phyloP scores from a whole-genome alignment of 208 protist species.

The Leishmania guyanensis region DNA sequence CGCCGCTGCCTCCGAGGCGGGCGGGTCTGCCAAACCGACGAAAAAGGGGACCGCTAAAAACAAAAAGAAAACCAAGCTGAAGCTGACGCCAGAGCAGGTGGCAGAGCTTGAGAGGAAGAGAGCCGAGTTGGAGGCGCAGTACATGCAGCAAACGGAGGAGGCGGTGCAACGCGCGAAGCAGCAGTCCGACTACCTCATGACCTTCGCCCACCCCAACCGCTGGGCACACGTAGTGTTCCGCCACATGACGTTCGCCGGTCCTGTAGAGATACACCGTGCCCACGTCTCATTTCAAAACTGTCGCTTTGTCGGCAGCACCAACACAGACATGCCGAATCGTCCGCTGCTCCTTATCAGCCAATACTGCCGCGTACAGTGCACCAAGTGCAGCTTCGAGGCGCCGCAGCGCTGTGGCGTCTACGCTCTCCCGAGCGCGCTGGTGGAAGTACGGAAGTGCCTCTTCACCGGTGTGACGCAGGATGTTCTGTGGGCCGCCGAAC shows the following conservation, averaged over 20 bases:
- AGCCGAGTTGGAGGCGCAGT: constrained; percentile 59
- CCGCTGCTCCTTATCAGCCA: constrained; percentile 78
- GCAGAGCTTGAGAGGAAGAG: constrained; percentile 67
- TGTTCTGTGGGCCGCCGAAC: constrained; percentile 6
- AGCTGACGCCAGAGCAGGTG: constrained; percentile 64
- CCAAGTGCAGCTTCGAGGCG: constrained; percentile 77
- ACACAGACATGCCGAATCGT: constrained; percentile 3
- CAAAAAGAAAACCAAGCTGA: constrained; percentile 52
- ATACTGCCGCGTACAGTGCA: constrained; percentile 76
- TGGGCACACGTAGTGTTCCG: constrained; percentile 71
- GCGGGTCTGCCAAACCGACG: constrained; percentile 21
- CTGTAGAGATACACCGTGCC: constrained; percentile 68
- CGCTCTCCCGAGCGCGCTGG: constrained; percentile 55
- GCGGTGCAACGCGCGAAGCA: constrained; percentile 57
- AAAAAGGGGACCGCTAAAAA: constrained; percentile 19
- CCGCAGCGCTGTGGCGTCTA: constrained; percentile 62
- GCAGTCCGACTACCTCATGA: constrained; percentile 80
- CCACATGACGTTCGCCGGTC: constrained; percentile 76
- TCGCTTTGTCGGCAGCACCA: constrained; percentile 40
- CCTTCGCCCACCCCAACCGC: constrained; percentile 81
- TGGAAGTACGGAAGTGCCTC: constrained; percentile 68
- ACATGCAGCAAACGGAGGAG: constrained; percentile 64
- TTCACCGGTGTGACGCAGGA: constrained; percentile 60
- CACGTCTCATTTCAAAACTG: constrained; percentile 88
- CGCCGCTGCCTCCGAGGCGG: neutral